phyloP scores from a whole-genome alignment of 306 rosid genomes.

The Dryas alaskensis region DNA sequence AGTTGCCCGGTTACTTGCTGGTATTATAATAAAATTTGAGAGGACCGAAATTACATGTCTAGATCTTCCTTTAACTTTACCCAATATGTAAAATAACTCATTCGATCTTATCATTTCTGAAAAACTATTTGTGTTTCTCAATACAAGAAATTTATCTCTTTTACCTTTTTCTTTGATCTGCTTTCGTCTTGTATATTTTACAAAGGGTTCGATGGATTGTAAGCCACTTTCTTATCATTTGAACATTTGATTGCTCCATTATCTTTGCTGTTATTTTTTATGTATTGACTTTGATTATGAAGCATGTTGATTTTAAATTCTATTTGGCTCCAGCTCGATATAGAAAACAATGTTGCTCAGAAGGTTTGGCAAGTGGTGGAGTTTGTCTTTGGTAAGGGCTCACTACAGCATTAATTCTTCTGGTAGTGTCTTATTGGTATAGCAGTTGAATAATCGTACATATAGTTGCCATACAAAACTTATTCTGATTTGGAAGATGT shows the following conservation, averaged over 20 bases:
- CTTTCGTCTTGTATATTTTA: not conserved
- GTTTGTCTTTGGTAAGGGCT: slow-evolving; percentile 76
- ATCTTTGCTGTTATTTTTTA: not conserved
- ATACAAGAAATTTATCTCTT: not conserved
- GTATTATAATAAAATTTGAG: too few species aligned
- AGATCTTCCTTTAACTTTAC: not conserved
- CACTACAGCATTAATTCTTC: not conserved
- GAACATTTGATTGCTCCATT: not conserved
- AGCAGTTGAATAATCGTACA: not conserved
- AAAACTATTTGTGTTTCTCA: not conserved
- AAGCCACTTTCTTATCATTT: slow-evolving; percentile 6
- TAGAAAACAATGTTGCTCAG: slow-evolving; percentile 68
- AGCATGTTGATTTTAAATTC: slow-evolving; percentile 24
- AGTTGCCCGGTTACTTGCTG: too few species aligned
- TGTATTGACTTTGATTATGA: not conserved
- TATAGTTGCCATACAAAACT: not conserved
- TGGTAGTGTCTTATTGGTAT: not conserved
- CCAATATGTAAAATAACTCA: not conserved
- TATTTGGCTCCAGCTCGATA: slow-evolving; percentile 73
- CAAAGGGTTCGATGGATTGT: not conserved
- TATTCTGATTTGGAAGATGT: not conserved
- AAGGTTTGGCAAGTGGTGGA: slow-evolving; percentile 83
- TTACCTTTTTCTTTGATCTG: not conserved
- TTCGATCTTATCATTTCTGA: not conserved
- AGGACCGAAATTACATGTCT: not conserved